These are phyloP conservation scores for Pseudogymnoascus sp. DNA, from an alignment of 2,329 filamentous ascomycete species.

Conservation along the genomic window DNA sequence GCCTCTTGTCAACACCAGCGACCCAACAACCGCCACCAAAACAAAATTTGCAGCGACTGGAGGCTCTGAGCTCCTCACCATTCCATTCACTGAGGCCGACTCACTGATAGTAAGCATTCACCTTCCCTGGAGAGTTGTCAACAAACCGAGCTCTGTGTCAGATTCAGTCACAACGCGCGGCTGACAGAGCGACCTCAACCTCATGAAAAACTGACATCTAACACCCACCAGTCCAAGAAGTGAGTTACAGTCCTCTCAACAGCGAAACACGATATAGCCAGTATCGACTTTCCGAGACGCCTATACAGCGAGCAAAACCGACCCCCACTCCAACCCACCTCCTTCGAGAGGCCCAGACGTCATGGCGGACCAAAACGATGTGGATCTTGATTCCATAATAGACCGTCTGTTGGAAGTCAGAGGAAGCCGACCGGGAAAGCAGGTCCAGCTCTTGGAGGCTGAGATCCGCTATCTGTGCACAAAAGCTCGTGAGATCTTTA, in stretches of 20 bases:
- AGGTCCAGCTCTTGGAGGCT: constrained; percentile 91
- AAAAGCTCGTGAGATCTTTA: constrained; percentile 98
- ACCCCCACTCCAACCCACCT: constrained; percentile 23
- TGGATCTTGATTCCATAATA: constrained; percentile 99
- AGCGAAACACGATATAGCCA: constrained; percentile 19
- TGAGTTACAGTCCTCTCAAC: constrained; percentile 27
- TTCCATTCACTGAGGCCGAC: background rate
- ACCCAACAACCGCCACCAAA: background rate
- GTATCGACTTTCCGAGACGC: constrained; percentile 11
- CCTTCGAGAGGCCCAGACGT: constrained; percentile 28
- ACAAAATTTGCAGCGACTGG: background rate
- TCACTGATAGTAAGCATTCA: constrained; percentile 5
- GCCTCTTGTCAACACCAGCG: background rate
- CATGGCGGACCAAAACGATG: constrained; percentile 76
- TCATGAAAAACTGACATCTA: background rate
- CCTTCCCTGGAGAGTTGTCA: constrained; percentile 1
- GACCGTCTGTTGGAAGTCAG: constrained; percentile 95
- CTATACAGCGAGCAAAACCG: constrained; percentile 21
- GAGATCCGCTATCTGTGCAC: constrained; percentile 97
- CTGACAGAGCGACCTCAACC: background rate
- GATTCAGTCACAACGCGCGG: background rate
- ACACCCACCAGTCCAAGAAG: constrained; percentile 12
- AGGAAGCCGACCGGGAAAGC: constrained; percentile 95
- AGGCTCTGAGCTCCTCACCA: background rate
- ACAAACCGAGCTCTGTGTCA: background rate